Evolutionary conservation across 2,329 filamentous ascomycete species (phyloP).

Genomic region (Trichoderma guizhouense): DNA sequence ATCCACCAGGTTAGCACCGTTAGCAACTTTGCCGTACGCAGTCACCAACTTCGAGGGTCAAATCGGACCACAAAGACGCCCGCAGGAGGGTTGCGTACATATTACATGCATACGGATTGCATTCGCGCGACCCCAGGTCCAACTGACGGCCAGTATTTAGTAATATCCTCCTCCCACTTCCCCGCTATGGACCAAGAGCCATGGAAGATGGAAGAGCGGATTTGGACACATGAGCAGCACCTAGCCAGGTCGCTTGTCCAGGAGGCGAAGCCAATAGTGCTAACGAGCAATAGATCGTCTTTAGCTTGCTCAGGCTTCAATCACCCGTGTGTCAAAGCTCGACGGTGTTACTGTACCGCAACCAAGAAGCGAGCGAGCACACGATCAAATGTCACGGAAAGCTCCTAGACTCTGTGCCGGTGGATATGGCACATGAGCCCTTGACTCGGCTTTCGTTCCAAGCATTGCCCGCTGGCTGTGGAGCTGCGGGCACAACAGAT

Average conservation of each 20-base stretch:
- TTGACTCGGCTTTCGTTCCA: background rate
- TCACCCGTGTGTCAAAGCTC: background rate
- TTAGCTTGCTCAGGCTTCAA: background rate
- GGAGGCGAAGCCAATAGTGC: background rate
- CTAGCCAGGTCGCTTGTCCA: background rate
- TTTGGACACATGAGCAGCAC: background rate
- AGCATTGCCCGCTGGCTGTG: conserved; percentile 4
- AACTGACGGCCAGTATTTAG: background rate
- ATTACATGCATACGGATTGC: conserved; percentile 4
- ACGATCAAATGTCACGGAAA: background rate
- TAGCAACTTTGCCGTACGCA: background rate
- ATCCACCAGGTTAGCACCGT: background rate
- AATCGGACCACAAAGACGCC: background rate
- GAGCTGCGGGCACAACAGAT: conserved; percentile 7
- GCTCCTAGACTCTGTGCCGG: background rate
- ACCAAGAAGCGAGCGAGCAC: background rate
- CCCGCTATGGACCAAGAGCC: background rate
- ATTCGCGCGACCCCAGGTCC: background rate
- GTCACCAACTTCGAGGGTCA: background rate
- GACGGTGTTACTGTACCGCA: background rate
- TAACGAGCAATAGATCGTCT: background rate
- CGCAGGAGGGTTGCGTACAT: background rate
- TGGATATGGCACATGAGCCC: background rate
- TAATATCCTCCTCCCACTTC: background rate
- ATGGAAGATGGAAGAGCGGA: background rate